Base-by-base conservation (phyloP, 495 filamentous ascomycete species). In the Parachaetomium inaequale region DNA sequence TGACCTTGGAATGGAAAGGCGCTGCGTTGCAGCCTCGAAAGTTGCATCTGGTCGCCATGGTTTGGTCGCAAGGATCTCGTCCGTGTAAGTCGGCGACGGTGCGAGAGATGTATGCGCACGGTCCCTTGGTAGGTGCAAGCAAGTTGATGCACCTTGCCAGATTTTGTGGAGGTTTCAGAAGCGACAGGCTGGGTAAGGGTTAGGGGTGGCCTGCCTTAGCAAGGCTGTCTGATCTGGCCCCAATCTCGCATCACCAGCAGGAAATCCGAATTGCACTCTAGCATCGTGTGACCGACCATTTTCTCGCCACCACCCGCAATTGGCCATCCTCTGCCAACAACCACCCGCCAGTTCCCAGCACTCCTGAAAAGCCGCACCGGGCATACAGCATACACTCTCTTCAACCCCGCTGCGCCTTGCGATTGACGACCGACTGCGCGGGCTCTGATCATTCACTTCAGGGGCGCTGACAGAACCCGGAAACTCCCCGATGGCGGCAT, bases 401-500 rank as follows among this genome's bases (percentile, higher is more conserved):
- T 32, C 4, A 4, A 7, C 6, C n/a, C 14, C 21, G 25, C 49
- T 26, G 10, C 26, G 32, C 29, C 7, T 40, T 15, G 7, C 55
- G 42, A 23, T 32, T 45, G 26, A 43, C 54, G 4, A 23, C 10
- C 55, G 42, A 34, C 14, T 19, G 2, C 26, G 1, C 25, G 17
- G 52, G 34, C 40, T 31, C 29, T 36, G 28, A 49, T 43, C 42
- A 19, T 50, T 50, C 56, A 26, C n/a, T 61, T 38, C 28, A 47
- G 49, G 25, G 58, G 26, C 49, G 25, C 26, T 4, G 26, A 61
- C 11, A 4, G 2, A 11, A 34, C 11, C n/a, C 45, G 14, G 23
- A 36, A 8, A 6, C 26, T 29, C 23, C 36, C 50, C 49, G 50
- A 61, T 61, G 58, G 58, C 58, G 50, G 38, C 50, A 14, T 26